These are phyloP conservation scores for Nicotiana attenuata DNA, from an alignment of 257 asterid genomes.

Conservation along the genomic window DNA sequence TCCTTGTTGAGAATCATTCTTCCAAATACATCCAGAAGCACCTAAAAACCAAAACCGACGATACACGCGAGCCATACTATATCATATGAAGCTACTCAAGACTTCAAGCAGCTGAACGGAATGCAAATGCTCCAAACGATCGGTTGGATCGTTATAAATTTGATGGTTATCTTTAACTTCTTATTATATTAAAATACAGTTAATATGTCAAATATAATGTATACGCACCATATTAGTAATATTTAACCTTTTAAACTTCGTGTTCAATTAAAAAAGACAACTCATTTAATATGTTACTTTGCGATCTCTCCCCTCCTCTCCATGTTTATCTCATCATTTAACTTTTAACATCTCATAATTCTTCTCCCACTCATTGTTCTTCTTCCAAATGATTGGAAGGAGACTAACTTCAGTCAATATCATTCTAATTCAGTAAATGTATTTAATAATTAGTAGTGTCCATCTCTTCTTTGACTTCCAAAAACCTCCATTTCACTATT, in stretches of 20 bases:
- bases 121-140: no score
- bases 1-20: no score
- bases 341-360: no score
- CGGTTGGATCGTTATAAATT: no score
- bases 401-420: not conserved
- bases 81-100: no score
- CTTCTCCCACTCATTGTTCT: not conserved
- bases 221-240: not conserved
- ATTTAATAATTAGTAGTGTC: not conserved
- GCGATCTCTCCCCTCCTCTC: not conserved
- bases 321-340: not conserved
- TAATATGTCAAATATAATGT: not conserved
- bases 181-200: no score
- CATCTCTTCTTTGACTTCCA: not conserved
- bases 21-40: no score
- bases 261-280: not conserved
- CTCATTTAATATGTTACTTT: no score
- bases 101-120: no score
- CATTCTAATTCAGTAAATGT: constrained; percentile 3
- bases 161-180: no score
- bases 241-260: not conserved
- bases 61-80: no score
- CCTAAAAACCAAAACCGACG: no score
- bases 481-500: not conserved
- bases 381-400: not conserved